These are phyloP conservation scores for Aspergillus quadricinctus DNA, from an alignment of 2,329 filamentous ascomycete species.

Conservation along the genomic window DNA sequence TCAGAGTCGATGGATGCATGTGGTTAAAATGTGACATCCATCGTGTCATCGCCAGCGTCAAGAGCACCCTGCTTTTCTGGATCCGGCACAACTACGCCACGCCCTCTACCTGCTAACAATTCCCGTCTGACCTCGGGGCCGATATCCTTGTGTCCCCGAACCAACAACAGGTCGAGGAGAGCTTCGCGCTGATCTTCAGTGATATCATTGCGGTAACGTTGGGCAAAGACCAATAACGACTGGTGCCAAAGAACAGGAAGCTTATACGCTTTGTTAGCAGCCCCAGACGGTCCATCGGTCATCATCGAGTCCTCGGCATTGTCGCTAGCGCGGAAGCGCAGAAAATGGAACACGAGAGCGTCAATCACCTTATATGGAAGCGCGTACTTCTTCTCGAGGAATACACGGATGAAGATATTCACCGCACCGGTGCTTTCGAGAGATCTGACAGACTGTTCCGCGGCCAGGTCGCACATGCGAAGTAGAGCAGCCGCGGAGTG, in stretches of 20 bases:
- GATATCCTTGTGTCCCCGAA: conserved; percentile 80
- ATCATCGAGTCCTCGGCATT: conserved; percentile 52
- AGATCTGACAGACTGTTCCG: conserved; percentile 72
- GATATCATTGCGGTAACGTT: conserved; percentile 92
- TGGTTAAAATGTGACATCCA: conserved; percentile 60
- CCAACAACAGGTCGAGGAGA: conserved; percentile 77
- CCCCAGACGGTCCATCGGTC: conserved; percentile 36
- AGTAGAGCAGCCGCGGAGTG: conserved; percentile 91
- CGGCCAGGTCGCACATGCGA: conserved; percentile 88
- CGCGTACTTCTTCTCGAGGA: conserved; percentile 96
- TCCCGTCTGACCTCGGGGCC: conserved; percentile 88
- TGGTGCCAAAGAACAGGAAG: conserved; percentile 97
- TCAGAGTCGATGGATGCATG: not conserved
- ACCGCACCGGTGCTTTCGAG: conserved; percentile 86
- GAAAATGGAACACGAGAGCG: conserved; percentile 90
- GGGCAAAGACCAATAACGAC: conserved; percentile 83
- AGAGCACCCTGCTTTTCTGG: conserved; percentile 53
- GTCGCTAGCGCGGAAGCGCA: conserved; percentile 73
- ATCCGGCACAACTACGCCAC: conserved; percentile 60
- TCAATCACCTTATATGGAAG: conserved; percentile 93
- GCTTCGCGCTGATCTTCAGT: conserved; percentile 93
- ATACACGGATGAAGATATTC: conserved; percentile 89
- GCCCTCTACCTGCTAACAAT: conserved; percentile 77
- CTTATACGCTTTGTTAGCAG: conserved; percentile 55
- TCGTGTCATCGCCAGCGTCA: conserved; percentile 81